A percentile compares a stretch with the other conserved stretches of the same genome.
Evolutionary conservation across 2,329 filamentous ascomycete genomes (phyloP).

Genomic region (Trichophyton rubrum): DNA sequence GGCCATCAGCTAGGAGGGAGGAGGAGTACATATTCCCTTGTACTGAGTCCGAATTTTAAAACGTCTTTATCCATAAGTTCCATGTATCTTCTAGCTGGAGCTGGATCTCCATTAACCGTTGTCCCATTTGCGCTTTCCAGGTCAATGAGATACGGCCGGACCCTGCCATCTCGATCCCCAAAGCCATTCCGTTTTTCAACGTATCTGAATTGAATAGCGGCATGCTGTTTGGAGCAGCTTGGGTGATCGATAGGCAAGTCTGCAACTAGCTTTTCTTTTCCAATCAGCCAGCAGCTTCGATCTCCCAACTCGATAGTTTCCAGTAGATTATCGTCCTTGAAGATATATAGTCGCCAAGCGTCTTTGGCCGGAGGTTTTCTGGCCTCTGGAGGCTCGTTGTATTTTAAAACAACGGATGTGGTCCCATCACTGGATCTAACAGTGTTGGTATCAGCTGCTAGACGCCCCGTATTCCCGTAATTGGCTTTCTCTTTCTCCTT

Average conservation of each 20-base stretch:
- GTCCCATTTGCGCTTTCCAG: slow-evolving; percentile 90
- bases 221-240: slow-evolving; percentile 89
- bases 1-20: slow-evolving; percentile 35
- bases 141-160: slow-evolving; percentile 84
- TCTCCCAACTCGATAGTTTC: slow-evolving; percentile 66
- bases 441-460: slow-evolving; percentile 80
- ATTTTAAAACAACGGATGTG: slow-evolving; percentile 72
- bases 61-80: slow-evolving; percentile 85
- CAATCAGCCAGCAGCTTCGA: slow-evolving; percentile 83
- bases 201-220: slow-evolving; percentile 84
- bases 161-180: slow-evolving; percentile 66
- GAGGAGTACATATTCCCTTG: slow-evolving; percentile 93
- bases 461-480: slow-evolving; percentile 62
- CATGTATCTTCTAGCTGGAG: slow-evolving; percentile 67
- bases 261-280: slow-evolving; percentile 65
- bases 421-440: slow-evolving; percentile 46
- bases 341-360: slow-evolving; percentile 82
- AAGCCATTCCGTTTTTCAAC: slow-evolving; percentile 74
- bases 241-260: slow-evolving; percentile 80
- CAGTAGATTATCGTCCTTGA: slow-evolving; percentile 68
- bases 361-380: slow-evolving; percentile 71
- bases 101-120: slow-evolving; percentile 58
- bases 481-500: slow-evolving; percentile 76
- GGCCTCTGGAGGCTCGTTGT: slow-evolving; percentile 87
- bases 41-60: slow-evolving; percentile 73